Evolutionary conservation across 2,329 filamentous ascomycete species (phyloP), one percentile per base, ranked within the genome.

Genomic region (Aspergillus felis): DNA sequence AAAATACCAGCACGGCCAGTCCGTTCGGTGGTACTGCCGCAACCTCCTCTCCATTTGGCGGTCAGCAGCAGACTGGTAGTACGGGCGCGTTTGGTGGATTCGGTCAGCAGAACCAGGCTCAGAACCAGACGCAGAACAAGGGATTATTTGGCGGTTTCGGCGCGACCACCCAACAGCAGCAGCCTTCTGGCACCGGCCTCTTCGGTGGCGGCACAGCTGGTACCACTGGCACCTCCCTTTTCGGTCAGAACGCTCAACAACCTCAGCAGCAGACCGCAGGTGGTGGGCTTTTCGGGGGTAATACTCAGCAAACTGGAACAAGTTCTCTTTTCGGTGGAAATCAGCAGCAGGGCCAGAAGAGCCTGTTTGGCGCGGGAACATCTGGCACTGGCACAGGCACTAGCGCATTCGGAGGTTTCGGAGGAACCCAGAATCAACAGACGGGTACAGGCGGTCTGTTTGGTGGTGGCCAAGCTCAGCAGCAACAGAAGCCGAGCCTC

Each of bases 401-500:
- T 12, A 61, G 69, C 51, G 58, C 64, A 10, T 75, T 76, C 57
- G 69, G 68, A 51, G 70, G 68, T 5, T 80, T 82, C 58, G 78
- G 77, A 22, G 72, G 72, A 59, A 73, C 68, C 24, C 78, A 81
- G 60, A 74, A 69, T 66, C 73, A 76, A 67, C 64, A 73, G 57
- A 68, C 78, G 35, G 67, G 68, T 38, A 67, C 70, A 46, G 68
- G 70, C 32, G 71, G 78, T 28, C 64, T 82, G 28, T 82, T 82
- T 59, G 76, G 76, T 29, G 64, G 63, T 47, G 64, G 64, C 67
- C 70, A 81, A 63, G 76, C 73, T 49, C 82, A 84, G 64, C 79
- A 78, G 66, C 79, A 82, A 63, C 77, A 80, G 55, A 85, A 84
- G 64, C 81, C 84, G 3, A 76, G 79, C n/a, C 65, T 86, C 14